Evolutionary conservation across 208 protist species (phyloP), one percentile per base, ranked within the genome.

Genomic region (Leishmania aethiopica): DNA sequence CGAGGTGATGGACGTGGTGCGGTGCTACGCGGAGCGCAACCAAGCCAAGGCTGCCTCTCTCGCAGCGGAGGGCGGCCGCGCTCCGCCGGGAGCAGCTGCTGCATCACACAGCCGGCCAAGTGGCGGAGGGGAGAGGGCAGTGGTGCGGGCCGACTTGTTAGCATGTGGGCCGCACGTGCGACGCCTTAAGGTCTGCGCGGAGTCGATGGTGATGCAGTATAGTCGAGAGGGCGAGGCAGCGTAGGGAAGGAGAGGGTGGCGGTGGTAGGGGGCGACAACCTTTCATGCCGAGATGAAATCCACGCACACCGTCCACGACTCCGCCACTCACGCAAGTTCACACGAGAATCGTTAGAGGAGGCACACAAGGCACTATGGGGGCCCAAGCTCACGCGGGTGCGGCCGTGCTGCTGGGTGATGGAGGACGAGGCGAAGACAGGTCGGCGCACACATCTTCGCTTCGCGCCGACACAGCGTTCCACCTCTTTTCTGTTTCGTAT

Each of bases 11-110:
- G 80, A 57, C 6, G 92, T 97, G 47, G 69, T 91, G 47, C 51
- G 79, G 79, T 97, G 94, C 82, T 97, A 96, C 81, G 67, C 83
- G 10, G 84, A 88, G 55, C 77, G 84, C n/a, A 90, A 92, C 37
- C 17, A 64, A 66, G 60, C 71, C 25, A 55, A 40, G 45, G 37
- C 69, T 25, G 73, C 78, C 7, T 74, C 73, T 11, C 62, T 60
- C 77, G 51, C 51, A 3, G 60, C 53, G 71, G 73, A 73, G 17
- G 22, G 28, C 25, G 45, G 45, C 45, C 15, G n/a, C 42, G 45
- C 40, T 37, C 40, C 71, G 37, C 13, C n/a, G 71, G 67, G 51
- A 25, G 59, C 3, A 62, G 79, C 57, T 17, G 45, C 49, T 13
- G 28, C 79, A 3, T 57, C 62, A 55, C 72, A 64, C 72, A 37